Conservation (phyloP, 805 yeast species). For the Blastobotrys robertii region DNA sequence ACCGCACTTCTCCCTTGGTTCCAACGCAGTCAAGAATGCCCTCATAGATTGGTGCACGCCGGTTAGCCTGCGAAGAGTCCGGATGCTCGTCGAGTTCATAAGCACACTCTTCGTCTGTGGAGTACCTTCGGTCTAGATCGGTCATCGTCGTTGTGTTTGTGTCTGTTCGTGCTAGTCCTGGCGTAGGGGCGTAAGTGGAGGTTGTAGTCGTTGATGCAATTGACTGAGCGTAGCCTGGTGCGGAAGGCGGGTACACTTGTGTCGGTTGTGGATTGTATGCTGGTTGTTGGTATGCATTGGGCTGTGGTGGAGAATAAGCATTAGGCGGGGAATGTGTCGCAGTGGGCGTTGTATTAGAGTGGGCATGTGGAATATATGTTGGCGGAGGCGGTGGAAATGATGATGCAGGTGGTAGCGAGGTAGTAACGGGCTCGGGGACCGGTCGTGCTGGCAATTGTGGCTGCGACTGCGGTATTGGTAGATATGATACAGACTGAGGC, state of each 20-base stretch:
- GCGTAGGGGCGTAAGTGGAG: not conserved
- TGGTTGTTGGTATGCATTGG: not conserved
- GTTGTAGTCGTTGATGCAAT: conserved; percentile 1
- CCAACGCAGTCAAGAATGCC: conserved; percentile 17
- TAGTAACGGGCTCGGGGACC: no score
- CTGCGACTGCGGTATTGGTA: no score
- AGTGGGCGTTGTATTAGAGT: no score
- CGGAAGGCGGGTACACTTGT: conserved; percentile 2
- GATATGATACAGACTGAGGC: no score
- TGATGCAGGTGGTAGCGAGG: no score
- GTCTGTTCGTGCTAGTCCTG: not conserved
- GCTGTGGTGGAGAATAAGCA: no score
- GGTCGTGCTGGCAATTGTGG: no score
- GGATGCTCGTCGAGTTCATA: conserved; percentile 12
- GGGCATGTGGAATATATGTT: no score
- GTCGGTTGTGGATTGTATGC: not conserved
- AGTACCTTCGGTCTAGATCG: not conserved
- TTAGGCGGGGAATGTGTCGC: no score
- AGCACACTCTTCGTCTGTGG: not conserved
- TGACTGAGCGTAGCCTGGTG: conserved; percentile 1
- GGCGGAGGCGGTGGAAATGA: no score
- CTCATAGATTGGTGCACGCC: conserved; percentile 22
- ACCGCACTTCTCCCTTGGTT: conserved; percentile 17
- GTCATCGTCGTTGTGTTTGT: not conserved
- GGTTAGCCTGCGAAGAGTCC: conserved; percentile 25